These are phyloP conservation scores for Hansfordia pulvinata DNA, from an alignment of 2,329 filamentous ascomycete species.

Conservation along the genomic window DNA sequence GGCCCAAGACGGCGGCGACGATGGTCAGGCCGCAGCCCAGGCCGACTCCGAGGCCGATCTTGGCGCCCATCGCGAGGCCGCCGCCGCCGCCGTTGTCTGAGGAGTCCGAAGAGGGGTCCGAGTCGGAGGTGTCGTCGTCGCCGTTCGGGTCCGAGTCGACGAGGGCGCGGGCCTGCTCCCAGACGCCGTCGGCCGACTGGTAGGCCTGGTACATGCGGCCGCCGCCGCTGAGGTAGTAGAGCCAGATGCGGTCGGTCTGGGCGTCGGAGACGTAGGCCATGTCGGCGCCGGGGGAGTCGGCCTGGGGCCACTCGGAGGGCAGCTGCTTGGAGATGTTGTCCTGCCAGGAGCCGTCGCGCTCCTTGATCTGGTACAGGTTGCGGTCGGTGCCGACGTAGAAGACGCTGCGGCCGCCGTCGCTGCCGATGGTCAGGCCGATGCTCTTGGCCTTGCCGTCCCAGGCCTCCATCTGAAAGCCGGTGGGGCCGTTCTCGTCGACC, in stretches of 20 bases:
- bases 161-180: slow-evolving; percentile 12
- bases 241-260: slow-evolving; percentile 10
- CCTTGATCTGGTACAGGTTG: slow-evolving; percentile 12
- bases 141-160: slow-evolving; percentile 6
- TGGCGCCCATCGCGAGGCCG: slow-evolving; percentile 3
- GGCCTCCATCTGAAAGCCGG: slow-evolving; percentile 6
- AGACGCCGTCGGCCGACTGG: slow-evolving; percentile 9
- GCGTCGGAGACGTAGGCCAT: slow-evolving; percentile 14
- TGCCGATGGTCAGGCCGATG: slow-evolving; percentile 12
- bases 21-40: slow-evolving; percentile 13
- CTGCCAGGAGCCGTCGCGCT: slow-evolving; percentile 12
- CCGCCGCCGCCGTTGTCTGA: slow-evolving; percentile 1
- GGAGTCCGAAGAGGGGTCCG: too few species aligned
- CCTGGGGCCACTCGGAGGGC: slow-evolving; percentile 14
- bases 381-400: slow-evolving; percentile 20
- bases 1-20: slow-evolving; percentile 8
- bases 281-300: slow-evolving; percentile 15
- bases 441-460: slow-evolving; percentile 8
- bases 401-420: slow-evolving; percentile 7
- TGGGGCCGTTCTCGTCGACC: too few species aligned
- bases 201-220: slow-evolving; percentile 15
- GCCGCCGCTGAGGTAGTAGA: slow-evolving; percentile 18
- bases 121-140: neutral
- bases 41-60: slow-evolving; percentile 9
- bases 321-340: slow-evolving; percentile 5